Percentiles rank a stretch among this genome's conserved stretches.
Evolutionary conservation across 768 basidiomycete species (phyloP).

Genomic region (Agaricus blazei): DNA sequence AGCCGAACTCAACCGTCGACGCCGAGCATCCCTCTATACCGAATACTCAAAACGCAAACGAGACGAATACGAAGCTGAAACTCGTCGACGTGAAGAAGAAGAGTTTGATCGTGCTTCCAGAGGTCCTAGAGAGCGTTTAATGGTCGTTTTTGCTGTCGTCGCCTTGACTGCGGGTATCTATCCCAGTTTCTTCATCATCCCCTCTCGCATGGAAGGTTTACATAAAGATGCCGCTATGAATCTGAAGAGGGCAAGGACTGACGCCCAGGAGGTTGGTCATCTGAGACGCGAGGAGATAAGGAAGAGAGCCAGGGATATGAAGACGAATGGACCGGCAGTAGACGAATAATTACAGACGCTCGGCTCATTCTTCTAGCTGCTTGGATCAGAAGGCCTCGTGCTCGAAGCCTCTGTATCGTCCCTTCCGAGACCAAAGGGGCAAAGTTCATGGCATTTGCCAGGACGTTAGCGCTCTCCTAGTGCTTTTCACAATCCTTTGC

Average conservation of each 20-base stretch:
- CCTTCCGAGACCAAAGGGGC: too few species aligned
- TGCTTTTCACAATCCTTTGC: too few species aligned
- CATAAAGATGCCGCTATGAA: slow-evolving; percentile 53
- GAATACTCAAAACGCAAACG: slow-evolving; percentile 9
- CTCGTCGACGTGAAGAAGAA: slow-evolving; percentile 22
- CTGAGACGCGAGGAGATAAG: slow-evolving; percentile 48
- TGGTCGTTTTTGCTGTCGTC: slow-evolving; percentile 35
- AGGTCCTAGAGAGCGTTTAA: slow-evolving; percentile 45
- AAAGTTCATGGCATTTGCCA: too few species aligned
- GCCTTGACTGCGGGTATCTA: slow-evolving; percentile 11
- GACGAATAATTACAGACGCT: too few species aligned
- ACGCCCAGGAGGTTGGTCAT: slow-evolving; percentile 50
- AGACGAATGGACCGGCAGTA: neutral
- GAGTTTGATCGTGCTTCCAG: slow-evolving; percentile 17
- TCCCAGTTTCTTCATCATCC: slow-evolving; percentile 27
- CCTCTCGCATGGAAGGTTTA: slow-evolving; percentile 30
- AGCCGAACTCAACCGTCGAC: slow-evolving; percentile 47
- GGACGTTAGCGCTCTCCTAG: too few species aligned
- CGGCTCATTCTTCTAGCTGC: too few species aligned
- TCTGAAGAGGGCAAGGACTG: slow-evolving; percentile 52
- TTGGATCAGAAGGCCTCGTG: too few species aligned
- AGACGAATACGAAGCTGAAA: slow-evolving; percentile 12
- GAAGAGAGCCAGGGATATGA: slow-evolving; percentile 39
- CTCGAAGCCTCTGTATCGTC: slow-evolving; percentile 17
- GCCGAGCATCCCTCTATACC: slow-evolving; percentile 34